Conservation (phyloP, 2,329 filamentous ascomycete genomes). For the Chaetothyriales sp. region DNA sequence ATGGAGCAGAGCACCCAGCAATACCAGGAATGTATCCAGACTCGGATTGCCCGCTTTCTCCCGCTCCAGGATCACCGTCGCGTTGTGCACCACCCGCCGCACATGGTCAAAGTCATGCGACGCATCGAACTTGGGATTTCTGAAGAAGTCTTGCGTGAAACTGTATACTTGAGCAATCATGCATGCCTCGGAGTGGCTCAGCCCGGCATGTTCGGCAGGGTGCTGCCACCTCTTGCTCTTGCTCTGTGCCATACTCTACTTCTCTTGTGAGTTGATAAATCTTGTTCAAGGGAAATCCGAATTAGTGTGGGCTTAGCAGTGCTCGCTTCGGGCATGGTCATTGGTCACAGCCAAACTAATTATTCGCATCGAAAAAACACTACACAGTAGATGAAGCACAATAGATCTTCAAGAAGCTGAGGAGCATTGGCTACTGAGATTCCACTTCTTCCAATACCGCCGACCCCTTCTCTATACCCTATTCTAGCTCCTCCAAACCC, state of each 20-base stretch:
- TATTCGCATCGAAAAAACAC: too few relatives aligned
- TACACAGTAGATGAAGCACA: too few relatives aligned
- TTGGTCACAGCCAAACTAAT: too few relatives aligned
- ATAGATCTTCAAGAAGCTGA: too few relatives aligned
- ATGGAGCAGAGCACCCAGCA: conserved; percentile 19
- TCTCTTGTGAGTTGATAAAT: too few relatives aligned
- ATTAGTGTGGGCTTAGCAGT: too few relatives aligned
- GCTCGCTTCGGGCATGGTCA: too few relatives aligned
- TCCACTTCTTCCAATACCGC: too few relatives aligned
- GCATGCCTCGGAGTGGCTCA: conserved; percentile 11
- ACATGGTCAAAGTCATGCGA: conserved; percentile 85
- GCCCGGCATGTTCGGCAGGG: conserved; percentile 10
- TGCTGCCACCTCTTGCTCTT: conserved; percentile 1
- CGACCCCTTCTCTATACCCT: too few relatives aligned
- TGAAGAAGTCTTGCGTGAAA: conserved; percentile 15
- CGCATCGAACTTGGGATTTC: conserved; percentile 39
- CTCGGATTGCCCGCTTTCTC: conserved; percentile 22
- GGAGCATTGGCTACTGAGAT: too few relatives aligned
- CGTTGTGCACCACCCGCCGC: conserved; percentile 59
- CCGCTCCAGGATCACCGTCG: conserved; percentile 46
- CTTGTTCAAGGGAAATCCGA: too few relatives aligned
- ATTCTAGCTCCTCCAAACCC: too few relatives aligned
- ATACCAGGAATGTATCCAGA: conserved; percentile 12
- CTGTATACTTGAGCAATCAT: conserved; percentile 10
- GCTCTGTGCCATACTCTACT: background rate